A percentile compares a stretch with the other conserved stretches of the same genome.
These are phyloP conservation scores for Myxozyma mucilagina DNA, from an alignment of 805 yeast genomes.

Conservation along the genomic window DNA sequence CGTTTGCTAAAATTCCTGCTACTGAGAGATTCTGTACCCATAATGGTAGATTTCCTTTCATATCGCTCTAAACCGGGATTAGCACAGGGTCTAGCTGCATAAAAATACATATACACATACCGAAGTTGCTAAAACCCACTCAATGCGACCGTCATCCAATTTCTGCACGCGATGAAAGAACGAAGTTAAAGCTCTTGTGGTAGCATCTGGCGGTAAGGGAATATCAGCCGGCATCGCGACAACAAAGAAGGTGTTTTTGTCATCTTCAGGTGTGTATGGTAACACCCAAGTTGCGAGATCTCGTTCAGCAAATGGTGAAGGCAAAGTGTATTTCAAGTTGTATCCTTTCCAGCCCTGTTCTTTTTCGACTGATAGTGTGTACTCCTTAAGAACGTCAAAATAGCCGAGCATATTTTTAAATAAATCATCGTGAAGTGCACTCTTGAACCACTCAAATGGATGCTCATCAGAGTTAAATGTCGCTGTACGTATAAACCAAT, in stretches of 20 bases:
- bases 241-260: conserved; percentile 12
- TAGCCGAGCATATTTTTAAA: conserved; percentile 25
- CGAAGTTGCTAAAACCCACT: conserved; percentile 20
- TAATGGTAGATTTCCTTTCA: conserved; percentile 27
- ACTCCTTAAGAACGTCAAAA: conserved; percentile 21
- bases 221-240: conserved; percentile 28
- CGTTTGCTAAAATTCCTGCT: conserved; percentile 20
- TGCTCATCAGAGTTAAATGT: conserved; percentile 3
- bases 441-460: conserved; percentile 25
- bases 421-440: conserved; percentile 17
- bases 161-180: conserved; percentile 22
- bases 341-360: conserved; percentile 18
- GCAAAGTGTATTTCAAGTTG: conserved; percentile 20
- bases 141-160: conserved; percentile 11
- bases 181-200: conserved; percentile 21
- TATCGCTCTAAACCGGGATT: conserved; percentile 21
- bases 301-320: conserved; percentile 27
- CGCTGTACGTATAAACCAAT: conserved; percentile 21
- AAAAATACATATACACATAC: conserved; percentile 2
- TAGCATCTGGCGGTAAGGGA: conserved; percentile 21
- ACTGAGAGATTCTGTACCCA: conserved; percentile 26
- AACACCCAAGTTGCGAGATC: conserved; percentile 24
- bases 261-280: conserved; percentile 7
- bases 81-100: not conserved
- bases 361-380: not conserved